phyloP scores from a whole-genome alignment of 192 early-diverging fungal species.

The Ramicandelaber brevisporus region DNA sequence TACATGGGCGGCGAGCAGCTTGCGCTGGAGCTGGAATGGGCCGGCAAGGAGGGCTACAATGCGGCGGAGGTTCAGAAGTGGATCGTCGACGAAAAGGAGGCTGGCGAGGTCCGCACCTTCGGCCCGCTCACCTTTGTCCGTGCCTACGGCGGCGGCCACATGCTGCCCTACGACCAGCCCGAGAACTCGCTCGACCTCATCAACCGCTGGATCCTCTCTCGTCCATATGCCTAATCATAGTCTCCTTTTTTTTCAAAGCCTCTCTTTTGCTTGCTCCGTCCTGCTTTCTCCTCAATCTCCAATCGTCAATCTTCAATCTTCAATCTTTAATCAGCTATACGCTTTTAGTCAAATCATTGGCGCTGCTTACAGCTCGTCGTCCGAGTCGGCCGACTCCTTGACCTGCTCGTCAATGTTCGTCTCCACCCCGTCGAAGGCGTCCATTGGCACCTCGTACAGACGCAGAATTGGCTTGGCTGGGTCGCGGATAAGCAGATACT shows the following conservation, averaged over 20 bases:
- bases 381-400: too few species aligned
- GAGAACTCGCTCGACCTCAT: conserved; percentile 60
- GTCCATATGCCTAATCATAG: too few species aligned
- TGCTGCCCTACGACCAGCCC: conserved; percentile 82
- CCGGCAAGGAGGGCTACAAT: conserved; percentile 7
- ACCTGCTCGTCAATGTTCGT: too few species aligned
- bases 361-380: too few species aligned
- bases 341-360: too few species aligned
- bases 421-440: conserved; percentile 42
- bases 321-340: too few species aligned
- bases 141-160: conserved; percentile 66
- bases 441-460: conserved; percentile 50
- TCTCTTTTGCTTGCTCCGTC: too few species aligned
- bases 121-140: conserved; percentile 58
- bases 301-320: too few species aligned
- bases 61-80: conserved; percentile 6
- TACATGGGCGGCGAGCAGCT: conserved; percentile 20
- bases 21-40: conserved; percentile 19
- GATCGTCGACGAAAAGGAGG: conserved; percentile 6
- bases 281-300: too few species aligned
- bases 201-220: conserved; percentile 68
- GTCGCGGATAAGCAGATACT: conserved; percentile 85
- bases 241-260: too few species aligned
- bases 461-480: conserved; percentile 80
- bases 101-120: conserved; percentile 30